Evolutionary conservation across 75 land plant genomes (phyloP), one percentile per base, ranked within the genome.

Genomic region (Pinus albicaulis): DNA sequence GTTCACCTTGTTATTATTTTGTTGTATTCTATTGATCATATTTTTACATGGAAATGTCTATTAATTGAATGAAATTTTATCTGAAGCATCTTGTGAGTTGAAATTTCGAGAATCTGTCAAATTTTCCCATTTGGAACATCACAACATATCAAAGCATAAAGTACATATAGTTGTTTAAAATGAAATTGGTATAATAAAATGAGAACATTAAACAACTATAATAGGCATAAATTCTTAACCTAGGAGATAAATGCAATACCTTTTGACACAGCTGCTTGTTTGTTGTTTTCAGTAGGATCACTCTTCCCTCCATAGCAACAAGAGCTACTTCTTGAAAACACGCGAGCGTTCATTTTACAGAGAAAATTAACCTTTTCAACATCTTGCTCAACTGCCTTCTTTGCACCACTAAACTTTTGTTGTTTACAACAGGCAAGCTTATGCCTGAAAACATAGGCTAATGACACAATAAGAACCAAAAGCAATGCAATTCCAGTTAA

Each of bases 181-280:
- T 64, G 31, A 6, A 48, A 64, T 17, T 31, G 25, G 6, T 36
- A 64, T 0, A 64, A 64, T 31, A 34, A 16, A 64, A 64, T 31
- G 19, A 17, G 34, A 64, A 31, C 68, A 16, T 64, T 64, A 64
- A 64, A 64, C 34, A 64, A 4, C 17, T 15, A 15, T 5, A 15
- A 15, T 15, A 63, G 19, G 28, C 41, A 28, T 19, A 64, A 64
- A 63, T 28, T 5, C 38, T 2, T 34, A 64, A 41, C 3, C 44
- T 68, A 68, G 20, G n/a, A 38, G 71, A 68, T 66, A 66, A 31
- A 68, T 68, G 71, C 24, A 3, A 68, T 68, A 68, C 71, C 71
- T 41, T 68, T 41, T 68, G 71, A 28, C 52, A 38, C 24, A 10
- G 53, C n/a, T 41, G 71, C 23, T 41, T 68, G 13, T 38, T 68